phyloP scores from a whole-genome alignment of 768 basidiomycete species.

The Lepiota brunneoincarnata region DNA sequence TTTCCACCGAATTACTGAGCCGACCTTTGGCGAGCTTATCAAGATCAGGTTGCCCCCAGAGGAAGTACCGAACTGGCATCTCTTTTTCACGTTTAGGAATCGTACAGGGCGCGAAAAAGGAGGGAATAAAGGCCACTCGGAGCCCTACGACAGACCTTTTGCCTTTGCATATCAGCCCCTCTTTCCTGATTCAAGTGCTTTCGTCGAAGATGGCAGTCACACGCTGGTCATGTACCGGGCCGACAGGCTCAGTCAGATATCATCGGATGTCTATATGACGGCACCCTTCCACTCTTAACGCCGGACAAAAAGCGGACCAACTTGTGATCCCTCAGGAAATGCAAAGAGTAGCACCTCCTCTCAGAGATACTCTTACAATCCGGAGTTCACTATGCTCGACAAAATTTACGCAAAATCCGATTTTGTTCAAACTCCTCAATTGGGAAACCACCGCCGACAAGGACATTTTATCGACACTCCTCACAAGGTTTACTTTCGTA shows the following conservation, averaged over 20 bases:
- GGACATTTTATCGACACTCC: conserved; percentile 64
- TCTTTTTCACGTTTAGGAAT: conserved; percentile 93
- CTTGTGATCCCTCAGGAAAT: conserved; percentile 57
- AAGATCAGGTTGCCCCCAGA: conserved; percentile 77
- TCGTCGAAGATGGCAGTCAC: conserved; percentile 89
- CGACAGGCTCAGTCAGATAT: conserved; percentile 62
- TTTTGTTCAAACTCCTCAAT: conserved; percentile 73
- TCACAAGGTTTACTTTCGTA: conserved; percentile 87
- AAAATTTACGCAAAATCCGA: conserved; percentile 85
- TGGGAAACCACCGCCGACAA: conserved; percentile 74
- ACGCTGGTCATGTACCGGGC: conserved; percentile 80
- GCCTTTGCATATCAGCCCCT: conserved; percentile 93
- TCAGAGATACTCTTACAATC: conserved; percentile 76
- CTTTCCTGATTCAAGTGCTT: conserved; percentile 70
- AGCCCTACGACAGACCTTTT: conserved; percentile 69
- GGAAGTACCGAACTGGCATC: conserved; percentile 75
- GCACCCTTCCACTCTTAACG: conserved; percentile 59
- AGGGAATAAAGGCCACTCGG: conserved; percentile 31
- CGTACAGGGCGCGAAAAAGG: conserved; percentile 41
- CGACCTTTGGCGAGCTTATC: conserved; percentile 91
- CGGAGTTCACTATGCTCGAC: conserved; percentile 93
- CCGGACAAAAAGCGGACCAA: conserved; percentile 61
- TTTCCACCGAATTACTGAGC: conserved; percentile 82
- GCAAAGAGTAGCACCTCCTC: conserved; percentile 59
- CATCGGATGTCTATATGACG: conserved; percentile 68